Percentiles rank a stretch among this genome's conserved stretches.
Evolutionary conservation across 2,329 filamentous ascomycete species (phyloP).

Genomic region (Pseudonectria foliicola): DNA sequence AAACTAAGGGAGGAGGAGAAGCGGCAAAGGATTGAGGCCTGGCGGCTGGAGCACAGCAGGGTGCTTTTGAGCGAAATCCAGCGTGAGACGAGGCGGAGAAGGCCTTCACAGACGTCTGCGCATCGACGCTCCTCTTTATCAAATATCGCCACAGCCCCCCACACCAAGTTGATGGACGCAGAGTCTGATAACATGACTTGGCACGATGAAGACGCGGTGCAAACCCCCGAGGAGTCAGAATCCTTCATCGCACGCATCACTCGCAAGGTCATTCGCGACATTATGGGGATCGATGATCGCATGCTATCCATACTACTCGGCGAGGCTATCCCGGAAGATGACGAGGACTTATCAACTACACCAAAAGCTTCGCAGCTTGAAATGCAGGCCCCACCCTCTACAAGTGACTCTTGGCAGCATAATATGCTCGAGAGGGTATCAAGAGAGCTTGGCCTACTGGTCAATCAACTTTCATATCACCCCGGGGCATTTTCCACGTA

Average conservation of each 20-base stretch:
- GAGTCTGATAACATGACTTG: conserved; percentile 39
- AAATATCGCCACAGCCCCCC: conserved; percentile 20
- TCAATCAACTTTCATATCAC: conserved; percentile 71
- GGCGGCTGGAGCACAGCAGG: conserved; percentile 85
- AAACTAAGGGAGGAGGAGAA: conserved; percentile 62
- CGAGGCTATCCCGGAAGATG: conserved; percentile 57
- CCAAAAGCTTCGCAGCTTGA: conserved; percentile 35
- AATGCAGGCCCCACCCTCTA: conserved; percentile 21
- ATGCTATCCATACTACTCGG: conserved; percentile 82
- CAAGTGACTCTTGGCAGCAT: conserved; percentile 58
- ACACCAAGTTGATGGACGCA: conserved; percentile 19
- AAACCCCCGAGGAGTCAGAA: conserved; percentile 46
- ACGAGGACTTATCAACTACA: conserved; percentile 40
- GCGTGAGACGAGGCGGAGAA: conserved; percentile 66
- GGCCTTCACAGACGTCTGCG: conserved; percentile 50
- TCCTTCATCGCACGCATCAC: conserved; percentile 77
- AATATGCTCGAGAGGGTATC: conserved; percentile 78
- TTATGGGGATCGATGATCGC: conserved; percentile 85
- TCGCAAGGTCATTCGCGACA: conserved; percentile 74
- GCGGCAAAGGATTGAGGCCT: conserved; percentile 78
- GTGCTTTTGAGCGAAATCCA: conserved; percentile 84
- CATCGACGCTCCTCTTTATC: conserved; percentile 18
- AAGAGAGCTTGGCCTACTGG: conserved; percentile 74
- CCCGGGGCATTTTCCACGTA: conserved; percentile 87
- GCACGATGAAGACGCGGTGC: conserved; percentile 44